These are phyloP conservation scores for Sindora glabra DNA, from an alignment of 306 rosid species.

Conservation along the genomic window DNA sequence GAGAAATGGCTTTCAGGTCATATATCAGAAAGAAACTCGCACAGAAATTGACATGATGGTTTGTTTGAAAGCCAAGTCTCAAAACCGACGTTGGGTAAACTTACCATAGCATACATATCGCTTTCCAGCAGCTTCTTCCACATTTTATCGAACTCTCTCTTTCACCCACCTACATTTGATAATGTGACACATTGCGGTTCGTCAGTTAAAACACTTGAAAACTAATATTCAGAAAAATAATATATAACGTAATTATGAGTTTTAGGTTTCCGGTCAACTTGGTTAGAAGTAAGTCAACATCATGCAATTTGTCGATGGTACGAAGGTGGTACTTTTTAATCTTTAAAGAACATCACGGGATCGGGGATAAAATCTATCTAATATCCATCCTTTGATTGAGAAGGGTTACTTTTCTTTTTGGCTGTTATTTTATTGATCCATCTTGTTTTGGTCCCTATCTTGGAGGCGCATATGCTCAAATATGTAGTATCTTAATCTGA, in stretches of 20 bases:
- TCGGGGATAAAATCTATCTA: not conserved
- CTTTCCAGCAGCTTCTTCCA: too few relatives aligned
- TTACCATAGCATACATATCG: too few relatives aligned
- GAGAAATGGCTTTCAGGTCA: slow-evolving; percentile 60
- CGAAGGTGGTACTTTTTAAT: slow-evolving; percentile 4
- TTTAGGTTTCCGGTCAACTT: slow-evolving; percentile 26
- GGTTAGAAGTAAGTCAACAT: slow-evolving; percentile 24
- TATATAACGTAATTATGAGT: not conserved
- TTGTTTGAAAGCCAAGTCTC: slow-evolving; percentile 35
- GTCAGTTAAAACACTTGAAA: not conserved
- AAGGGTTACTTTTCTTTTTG: too few relatives aligned
- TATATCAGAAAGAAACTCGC: slow-evolving; percentile 20
- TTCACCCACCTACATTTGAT: not conserved
- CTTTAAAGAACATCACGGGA: not conserved
- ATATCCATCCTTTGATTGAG: too few relatives aligned
- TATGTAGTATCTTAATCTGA: too few relatives aligned
- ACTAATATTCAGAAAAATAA: not conserved
- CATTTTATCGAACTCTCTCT: not conserved
- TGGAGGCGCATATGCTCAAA: too few relatives aligned
- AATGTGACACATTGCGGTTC: not conserved
- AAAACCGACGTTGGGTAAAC: slow-evolving; percentile 39
- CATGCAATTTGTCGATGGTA: slow-evolving; percentile 3
- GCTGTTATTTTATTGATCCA: too few relatives aligned
- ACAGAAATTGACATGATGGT: slow-evolving; percentile 16
- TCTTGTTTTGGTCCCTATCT: too few relatives aligned